A percentile compares a stretch with the other conserved stretches of the same genome.
Conservation (phyloP, 495 filamentous ascomycete genomes). For the Penicilliopsis zonata region DNA sequence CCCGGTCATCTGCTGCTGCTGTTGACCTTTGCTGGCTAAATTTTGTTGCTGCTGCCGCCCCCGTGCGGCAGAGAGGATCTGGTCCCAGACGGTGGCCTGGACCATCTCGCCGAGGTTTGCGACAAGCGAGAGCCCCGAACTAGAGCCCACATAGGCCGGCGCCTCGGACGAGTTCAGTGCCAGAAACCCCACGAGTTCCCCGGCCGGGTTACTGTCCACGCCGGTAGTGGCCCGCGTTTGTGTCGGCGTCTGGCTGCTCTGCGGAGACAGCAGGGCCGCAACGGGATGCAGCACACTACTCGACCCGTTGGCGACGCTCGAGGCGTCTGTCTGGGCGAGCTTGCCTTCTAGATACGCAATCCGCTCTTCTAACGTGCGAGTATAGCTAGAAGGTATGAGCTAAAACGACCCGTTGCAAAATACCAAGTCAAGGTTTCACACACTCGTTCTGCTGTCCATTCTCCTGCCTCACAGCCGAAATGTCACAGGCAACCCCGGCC, state of each 20-base stretch:
- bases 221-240: slow-evolving; percentile 12
- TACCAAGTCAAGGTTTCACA: slow-evolving; percentile 1
- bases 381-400: slow-evolving; percentile 19
- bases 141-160: slow-evolving; percentile 40
- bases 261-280: slow-evolving; percentile 14
- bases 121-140: slow-evolving; percentile 37
- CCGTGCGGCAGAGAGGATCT: slow-evolving; percentile 26
- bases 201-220: slow-evolving; percentile 30
- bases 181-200: slow-evolving; percentile 39
- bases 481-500: slow-evolving; percentile 35
- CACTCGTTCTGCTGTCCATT: slow-evolving; percentile 32
- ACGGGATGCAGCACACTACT: slow-evolving; percentile 9
- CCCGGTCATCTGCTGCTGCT: background rate
- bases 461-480: slow-evolving; percentile 32
- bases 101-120: slow-evolving; percentile 42
- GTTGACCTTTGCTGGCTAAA: background rate
- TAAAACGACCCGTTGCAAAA: background rate
- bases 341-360: slow-evolving; percentile 32
- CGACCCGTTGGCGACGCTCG: slow-evolving; percentile 8
- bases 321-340: slow-evolving; percentile 18
- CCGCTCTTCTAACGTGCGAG: slow-evolving; percentile 34
- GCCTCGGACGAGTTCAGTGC: slow-evolving; percentile 35
- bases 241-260: slow-evolving; percentile 12
- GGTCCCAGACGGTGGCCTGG: slow-evolving; percentile 40
- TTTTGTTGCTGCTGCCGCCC: slow-evolving; percentile 16